phyloP scores from a whole-genome alignment of 2,329 filamentous ascomycete genomes.

The Parascedosporium putredinis region DNA sequence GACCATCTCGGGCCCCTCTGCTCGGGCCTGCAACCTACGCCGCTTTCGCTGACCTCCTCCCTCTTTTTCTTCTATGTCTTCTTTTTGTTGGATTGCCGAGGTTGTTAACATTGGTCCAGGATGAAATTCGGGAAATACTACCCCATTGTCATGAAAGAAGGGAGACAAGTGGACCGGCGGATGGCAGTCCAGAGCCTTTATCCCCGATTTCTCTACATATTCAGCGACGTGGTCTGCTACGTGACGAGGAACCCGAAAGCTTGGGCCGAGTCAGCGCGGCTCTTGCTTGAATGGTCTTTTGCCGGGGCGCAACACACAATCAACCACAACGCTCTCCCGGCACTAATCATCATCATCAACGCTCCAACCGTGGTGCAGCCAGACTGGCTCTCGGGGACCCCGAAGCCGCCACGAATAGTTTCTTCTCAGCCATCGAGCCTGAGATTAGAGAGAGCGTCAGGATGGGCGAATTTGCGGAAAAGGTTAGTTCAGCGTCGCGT shows the following conservation, averaged over 20 bases:
- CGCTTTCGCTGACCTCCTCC: too few relatives aligned
- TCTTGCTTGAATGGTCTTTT: not conserved
- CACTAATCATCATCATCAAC: not conserved
- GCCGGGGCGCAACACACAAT: not conserved
- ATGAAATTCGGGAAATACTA: not conserved
- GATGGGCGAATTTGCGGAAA: not conserved
- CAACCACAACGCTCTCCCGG: not conserved
- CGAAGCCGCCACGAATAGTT: not conserved
- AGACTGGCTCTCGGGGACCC: not conserved
- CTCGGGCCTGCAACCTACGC: too few relatives aligned
- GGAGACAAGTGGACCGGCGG: not conserved
- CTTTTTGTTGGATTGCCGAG: too few relatives aligned
- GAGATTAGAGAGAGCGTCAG: not conserved
- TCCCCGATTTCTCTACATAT: not conserved
- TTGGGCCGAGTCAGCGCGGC: not conserved
- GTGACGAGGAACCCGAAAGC: not conserved
- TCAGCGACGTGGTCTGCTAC: not conserved
- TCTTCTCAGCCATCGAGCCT: not conserved
- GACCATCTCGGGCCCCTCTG: too few relatives aligned
- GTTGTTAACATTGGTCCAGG: too few relatives aligned
- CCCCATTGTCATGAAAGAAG: not conserved
- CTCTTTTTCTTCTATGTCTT: too few relatives aligned
- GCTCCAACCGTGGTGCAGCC: not conserved
- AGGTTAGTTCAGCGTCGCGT: too few relatives aligned
- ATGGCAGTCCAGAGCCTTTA: not conserved